Base-by-base conservation (phyloP, 2,329 filamentous ascomycete genomes). In the Rhynchosporium agropyri region DNA sequence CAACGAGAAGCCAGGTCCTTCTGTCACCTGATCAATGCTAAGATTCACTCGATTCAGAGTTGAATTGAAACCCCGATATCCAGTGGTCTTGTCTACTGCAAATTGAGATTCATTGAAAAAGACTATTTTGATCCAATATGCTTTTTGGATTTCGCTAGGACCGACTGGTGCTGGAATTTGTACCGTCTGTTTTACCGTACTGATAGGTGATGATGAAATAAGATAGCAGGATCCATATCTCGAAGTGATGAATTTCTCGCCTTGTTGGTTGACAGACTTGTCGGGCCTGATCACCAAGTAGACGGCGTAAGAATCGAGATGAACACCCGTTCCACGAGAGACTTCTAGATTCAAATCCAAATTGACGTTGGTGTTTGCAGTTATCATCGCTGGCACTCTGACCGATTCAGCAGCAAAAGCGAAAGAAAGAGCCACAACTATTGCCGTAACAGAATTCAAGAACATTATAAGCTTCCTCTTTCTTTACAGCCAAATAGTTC, bases 291-390 rank as follows among this genome's bases (percentile, higher is more conserved):
- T 26, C 12, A 28, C 26, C 26, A 57, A 7, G 10, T 31, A 57
- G 1, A 57, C 28, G 3, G 38, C 38, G 7, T 57, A 57, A 3
- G 28, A 8, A 43, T 57, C 54, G 12, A 36, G 33, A 36, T 10
- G 6, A 36, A 20, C 45, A 8, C 10, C 28, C 1, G 28, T n/a
- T 2, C 12, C 15, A 31, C n/a, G 28, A 9, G 40, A 28, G 5
- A 57, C 7, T 10, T 57, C 13, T 13, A 13, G 31, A 29, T 28
- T 45, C 26, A 57, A 7, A 40, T 57, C 28, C 40, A 57, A 28
- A 26, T 46, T 46, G 40, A 57, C 31, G 8, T 57, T 40, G 33
- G 54, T 46, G 29, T 57, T 20, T 46, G 54, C 38, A 57, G 38
- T 28, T 15, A 57, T 26, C 6, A 26, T 13, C 13, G 43, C 40